Evolutionary conservation across 2,329 filamentous ascomycete genomes (phyloP).

Genomic region (Calonectria naviculata): DNA sequence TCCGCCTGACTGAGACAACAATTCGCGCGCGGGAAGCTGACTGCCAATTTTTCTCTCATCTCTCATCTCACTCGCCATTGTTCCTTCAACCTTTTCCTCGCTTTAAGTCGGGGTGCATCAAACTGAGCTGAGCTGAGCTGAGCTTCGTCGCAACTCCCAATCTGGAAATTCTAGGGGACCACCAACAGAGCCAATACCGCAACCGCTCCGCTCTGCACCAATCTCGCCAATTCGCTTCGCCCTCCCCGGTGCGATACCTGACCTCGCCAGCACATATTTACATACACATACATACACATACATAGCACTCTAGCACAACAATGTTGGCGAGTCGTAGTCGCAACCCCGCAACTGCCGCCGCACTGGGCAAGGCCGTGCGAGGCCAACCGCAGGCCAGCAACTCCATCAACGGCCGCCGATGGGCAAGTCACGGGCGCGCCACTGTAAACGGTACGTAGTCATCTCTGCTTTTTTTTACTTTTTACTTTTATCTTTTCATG

Average conservation of each 20-base stretch:
- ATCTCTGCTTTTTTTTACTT: background rate
- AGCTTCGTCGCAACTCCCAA: background rate
- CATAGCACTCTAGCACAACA: slow-evolving; percentile 1
- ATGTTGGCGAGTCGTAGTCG: slow-evolving; percentile 38
- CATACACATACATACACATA: background rate
- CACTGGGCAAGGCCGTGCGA: slow-evolving; percentile 31
- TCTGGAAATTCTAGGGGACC: slow-evolving; percentile 1
- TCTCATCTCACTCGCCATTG: background rate
- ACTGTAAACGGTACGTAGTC: slow-evolving; percentile 37
- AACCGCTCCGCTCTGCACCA: slow-evolving; percentile 11
- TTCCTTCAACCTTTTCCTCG: background rate
- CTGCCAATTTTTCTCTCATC: background rate
- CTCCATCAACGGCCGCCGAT: slow-evolving; percentile 25
- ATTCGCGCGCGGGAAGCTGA: background rate
- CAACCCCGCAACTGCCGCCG: slow-evolving; percentile 31
- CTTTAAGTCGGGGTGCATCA: background rate
- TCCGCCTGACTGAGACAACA: slow-evolving; percentile 1
- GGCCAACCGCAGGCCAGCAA: slow-evolving; percentile 22
- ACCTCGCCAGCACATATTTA: background rate
- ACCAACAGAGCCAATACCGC: slow-evolving; percentile 7
- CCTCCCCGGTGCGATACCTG: background rate
- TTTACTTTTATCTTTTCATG: background rate
- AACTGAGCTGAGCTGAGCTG: background rate
- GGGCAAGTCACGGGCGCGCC: slow-evolving; percentile 31
- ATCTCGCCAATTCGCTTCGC: slow-evolving; percentile 18